Evolutionary conservation across 1,139 yeast species (phyloP), one percentile per base, ranked within the genome.

Genomic region (Scheffersomyces segobiensis): DNA sequence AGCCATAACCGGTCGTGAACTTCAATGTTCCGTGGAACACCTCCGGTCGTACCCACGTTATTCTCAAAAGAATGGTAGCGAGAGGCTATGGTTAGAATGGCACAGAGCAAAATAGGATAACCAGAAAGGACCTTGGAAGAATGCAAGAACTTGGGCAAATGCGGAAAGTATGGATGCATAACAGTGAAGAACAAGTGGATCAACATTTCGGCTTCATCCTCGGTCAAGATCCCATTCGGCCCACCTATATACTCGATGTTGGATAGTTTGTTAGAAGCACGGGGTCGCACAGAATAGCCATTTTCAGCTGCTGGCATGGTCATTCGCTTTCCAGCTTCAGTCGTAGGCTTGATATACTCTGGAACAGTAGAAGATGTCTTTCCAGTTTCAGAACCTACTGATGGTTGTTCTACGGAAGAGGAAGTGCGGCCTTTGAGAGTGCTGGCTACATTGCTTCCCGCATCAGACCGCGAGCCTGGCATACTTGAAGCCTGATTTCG

Each of bases 81-180:
- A 1, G 96, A 81, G 0, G 97, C 82, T 4, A 93, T 87, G 0
- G 97, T 89, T 53, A 93, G 76, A 10, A 93, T 87, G 0, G 97
- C 88, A 68, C 96, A 89, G 42, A 93, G 73, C 52, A 93, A 76
- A 61, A 93, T 86, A 0, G 97, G 97, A 72, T 90, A 90, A 5
- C 88, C 88, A 0, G 93, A 87, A 51, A 93, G 74, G 7, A 83
- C 85, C 54, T 84, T 84, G 0, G 91, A 85, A 55, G 85, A 80
- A 59, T 88, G 95, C 52, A 93, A 71, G 62, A 88, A 91, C 47
- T 81, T 78, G 1, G 97, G 97, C 48, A 93, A 83, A 67, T 88
- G 91, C 0, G 98, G 98, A 73, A 89, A 93, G 70, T 87, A 93
- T 0, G 97, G 97, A 70, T 91, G 96, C 87, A 93, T 83, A 3